phyloP scores from a whole-genome alignment of 2,329 filamentous ascomycete genomes.

The Colletotrichum musicola region DNA sequence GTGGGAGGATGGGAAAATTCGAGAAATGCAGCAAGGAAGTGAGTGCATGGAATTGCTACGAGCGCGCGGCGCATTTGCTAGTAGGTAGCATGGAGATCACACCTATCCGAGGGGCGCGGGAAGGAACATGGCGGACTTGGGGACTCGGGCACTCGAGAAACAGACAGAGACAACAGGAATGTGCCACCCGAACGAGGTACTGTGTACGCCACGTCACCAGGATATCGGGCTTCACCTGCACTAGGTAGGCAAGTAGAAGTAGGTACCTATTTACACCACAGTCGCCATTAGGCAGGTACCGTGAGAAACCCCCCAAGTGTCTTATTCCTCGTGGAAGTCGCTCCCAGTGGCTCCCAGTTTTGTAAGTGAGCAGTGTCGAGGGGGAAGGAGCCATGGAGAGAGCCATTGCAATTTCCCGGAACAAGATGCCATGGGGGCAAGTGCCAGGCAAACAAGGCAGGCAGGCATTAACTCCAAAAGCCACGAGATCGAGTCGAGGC shows the following conservation, averaged over 20 bases:
- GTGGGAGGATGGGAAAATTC: constrained; percentile 13
- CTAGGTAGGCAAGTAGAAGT: too few species aligned
- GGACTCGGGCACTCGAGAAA: too few species aligned
- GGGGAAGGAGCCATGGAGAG: background rate
- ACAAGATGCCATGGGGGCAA: background rate
- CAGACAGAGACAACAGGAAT: too few species aligned
- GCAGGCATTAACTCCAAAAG: background rate
- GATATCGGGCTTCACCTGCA: too few species aligned
- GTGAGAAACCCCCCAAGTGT: background rate
- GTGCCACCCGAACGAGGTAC: too few species aligned
- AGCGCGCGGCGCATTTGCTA: background rate
- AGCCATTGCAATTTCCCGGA: constrained; percentile 18
- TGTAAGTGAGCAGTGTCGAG: background rate
- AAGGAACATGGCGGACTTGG: too few species aligned
- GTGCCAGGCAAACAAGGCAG: background rate
- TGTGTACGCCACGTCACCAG: too few species aligned
- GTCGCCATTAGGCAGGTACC: background rate
- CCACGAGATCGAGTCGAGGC: background rate
- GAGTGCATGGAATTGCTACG: background rate
- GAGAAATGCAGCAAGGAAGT: constrained; percentile 5
- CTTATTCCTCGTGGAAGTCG: background rate
- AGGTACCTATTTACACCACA: background rate
- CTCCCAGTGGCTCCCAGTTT: background rate
- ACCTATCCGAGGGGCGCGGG: too few species aligned
- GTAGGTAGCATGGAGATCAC: background rate